A percentile compares a stretch with the other conserved stretches of the same genome.
Evolutionary conservation across 371 early-diverging fungal species (phyloP).

Genomic region (Choanephora cucurbitarum): DNA sequence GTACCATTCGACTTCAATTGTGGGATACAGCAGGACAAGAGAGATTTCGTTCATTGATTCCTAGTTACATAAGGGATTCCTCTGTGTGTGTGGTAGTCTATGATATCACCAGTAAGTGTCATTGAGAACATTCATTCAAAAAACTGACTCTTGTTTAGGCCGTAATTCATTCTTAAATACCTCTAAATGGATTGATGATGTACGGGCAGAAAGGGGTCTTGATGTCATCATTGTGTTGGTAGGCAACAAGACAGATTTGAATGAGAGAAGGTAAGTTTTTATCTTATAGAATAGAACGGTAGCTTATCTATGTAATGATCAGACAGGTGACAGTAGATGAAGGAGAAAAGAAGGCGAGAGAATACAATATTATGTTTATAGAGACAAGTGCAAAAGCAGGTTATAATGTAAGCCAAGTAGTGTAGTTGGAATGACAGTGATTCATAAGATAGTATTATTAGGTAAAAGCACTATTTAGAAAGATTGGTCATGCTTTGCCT

Average conservation of each 20-base stretch:
- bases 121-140: neutral
- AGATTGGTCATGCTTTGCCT: constrained; percentile 94
- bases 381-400: constrained; percentile 97
- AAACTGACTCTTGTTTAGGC: constrained; percentile 51
- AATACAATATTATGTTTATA: constrained; percentile 94
- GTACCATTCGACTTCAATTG: constrained; percentile 96
- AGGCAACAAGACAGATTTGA: constrained; percentile 99
- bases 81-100: constrained; percentile 98
- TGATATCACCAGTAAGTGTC: constrained; percentile 26
- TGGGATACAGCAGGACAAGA: constrained; percentile 99
- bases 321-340: constrained; percentile 94
- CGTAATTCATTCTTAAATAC: constrained; percentile 94
- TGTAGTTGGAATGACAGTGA: no score
- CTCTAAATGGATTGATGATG: constrained; percentile 98
- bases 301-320: neutral
- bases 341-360: constrained; percentile 95
- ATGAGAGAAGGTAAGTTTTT: constrained; percentile 86
- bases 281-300: no score
- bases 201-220: constrained; percentile 94
- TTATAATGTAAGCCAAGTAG: no score
- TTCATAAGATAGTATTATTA: no score
- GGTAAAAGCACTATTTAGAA: constrained; percentile 92
- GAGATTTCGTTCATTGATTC: constrained; percentile 95
- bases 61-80: constrained; percentile 98
- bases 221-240: constrained; percentile 98